Percentiles rank a stretch among this genome's conserved stretches.
phyloP scores from a whole-genome alignment of 2,329 filamentous ascomycete species.

The Aurifilum marmelostoma region DNA sequence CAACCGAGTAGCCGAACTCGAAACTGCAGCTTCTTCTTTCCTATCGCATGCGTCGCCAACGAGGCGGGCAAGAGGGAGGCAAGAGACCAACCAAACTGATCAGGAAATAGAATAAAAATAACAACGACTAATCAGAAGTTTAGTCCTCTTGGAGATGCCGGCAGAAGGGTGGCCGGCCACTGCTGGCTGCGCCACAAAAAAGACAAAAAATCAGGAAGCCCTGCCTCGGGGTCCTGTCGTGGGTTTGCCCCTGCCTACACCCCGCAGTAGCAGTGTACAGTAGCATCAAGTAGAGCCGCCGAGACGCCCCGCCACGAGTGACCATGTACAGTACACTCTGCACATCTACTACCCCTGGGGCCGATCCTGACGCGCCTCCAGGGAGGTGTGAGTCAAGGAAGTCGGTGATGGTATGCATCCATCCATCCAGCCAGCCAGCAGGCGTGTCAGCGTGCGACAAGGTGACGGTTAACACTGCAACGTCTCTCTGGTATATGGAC shows the following conservation, averaged over 20 bases:
- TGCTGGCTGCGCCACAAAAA: constrained; percentile 22
- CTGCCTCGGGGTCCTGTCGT: background rate
- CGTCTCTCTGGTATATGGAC: background rate
- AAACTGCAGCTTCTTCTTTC: constrained; percentile 2
- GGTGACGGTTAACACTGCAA: background rate
- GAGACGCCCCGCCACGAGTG: constrained; percentile 19
- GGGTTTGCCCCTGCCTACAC: constrained; percentile 16
- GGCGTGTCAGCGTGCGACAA: background rate
- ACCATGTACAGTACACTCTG: background rate
- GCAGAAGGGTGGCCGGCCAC: background rate
- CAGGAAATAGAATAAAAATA: background rate
- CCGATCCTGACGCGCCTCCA: constrained; percentile 27
- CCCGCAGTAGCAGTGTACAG: constrained; percentile 20
- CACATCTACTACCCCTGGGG: constrained; percentile 10
- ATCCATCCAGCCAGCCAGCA: background rate
- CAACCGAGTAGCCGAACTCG: constrained; percentile 8
- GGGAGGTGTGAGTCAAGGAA: constrained; percentile 3
- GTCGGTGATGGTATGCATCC: background rate
- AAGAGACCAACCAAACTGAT: background rate
- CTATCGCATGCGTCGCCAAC: constrained; percentile 4
- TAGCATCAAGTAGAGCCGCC: constrained; percentile 26
- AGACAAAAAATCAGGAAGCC: too few species aligned
- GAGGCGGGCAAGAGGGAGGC: background rate
- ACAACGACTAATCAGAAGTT: background rate
- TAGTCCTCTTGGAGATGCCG: constrained; percentile 1